Evolutionary conservation across 345 rosid genomes (phyloP).

Genomic region (Acer saccharum): DNA sequence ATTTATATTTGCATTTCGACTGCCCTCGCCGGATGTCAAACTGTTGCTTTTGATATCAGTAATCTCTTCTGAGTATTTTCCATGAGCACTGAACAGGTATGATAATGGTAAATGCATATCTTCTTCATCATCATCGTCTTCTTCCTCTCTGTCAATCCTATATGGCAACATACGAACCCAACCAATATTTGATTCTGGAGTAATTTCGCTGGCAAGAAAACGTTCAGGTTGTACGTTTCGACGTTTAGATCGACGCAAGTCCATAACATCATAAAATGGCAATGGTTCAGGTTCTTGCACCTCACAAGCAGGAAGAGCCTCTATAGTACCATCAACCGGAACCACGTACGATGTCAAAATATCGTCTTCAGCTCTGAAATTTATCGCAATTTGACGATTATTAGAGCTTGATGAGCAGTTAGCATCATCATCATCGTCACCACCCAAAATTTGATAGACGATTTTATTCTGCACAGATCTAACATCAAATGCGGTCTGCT

Average conservation of each 20-base stretch:
- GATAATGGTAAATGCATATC: conserved; percentile 65
- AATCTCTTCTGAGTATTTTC: conserved; percentile 23
- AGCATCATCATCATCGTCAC: conserved; percentile 39
- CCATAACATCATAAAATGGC: conserved; percentile 41
- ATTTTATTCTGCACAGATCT: conserved; percentile 60
- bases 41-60: neutral
- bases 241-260: conserved; percentile 75
- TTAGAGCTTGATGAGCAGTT: conserved; percentile 18
- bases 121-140: conserved; percentile 36
- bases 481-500: conserved; percentile 49
- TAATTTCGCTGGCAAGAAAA: conserved; percentile 43
- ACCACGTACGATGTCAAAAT: conserved; percentile 41
- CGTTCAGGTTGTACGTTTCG: conserved; percentile 70
- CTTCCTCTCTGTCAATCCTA: conserved; percentile 46
- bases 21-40: too few relatives aligned
- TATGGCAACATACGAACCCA: conserved; percentile 49
- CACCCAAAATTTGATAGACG: conserved; percentile 55
- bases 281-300: conserved; percentile 16
- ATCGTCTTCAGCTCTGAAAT: conserved; percentile 52
- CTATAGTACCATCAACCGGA: conserved; percentile 24
- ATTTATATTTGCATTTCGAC: conserved; percentile 13
- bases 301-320: conserved; percentile 25
- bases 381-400: conserved; percentile 40
- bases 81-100: conserved; percentile 30
- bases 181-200: conserved; percentile 38